These are phyloP conservation scores for Byssoonygena ceratinophila DNA, from an alignment of 2,329 filamentous ascomycete species.

Conservation along the genomic window DNA sequence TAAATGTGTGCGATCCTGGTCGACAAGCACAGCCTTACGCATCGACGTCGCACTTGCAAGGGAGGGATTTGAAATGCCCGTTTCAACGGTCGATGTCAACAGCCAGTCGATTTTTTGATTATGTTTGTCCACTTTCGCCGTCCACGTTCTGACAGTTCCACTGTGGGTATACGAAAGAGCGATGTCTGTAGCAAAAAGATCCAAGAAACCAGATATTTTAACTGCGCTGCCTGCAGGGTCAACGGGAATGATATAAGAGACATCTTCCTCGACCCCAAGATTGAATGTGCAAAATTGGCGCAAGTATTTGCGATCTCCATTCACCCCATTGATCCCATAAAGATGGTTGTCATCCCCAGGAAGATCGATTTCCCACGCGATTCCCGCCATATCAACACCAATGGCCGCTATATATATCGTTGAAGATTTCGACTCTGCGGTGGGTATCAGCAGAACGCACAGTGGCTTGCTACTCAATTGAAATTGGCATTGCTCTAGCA, in stretches of 20 bases:
- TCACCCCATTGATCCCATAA: constrained; percentile 29
- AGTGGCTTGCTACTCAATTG: constrained; percentile 58
- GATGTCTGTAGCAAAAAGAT: constrained; percentile 75
- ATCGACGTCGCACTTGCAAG: constrained; percentile 77
- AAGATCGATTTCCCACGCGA: constrained; percentile 68
- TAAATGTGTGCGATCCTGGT: constrained; percentile 59
- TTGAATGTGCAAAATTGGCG: constrained; percentile 61
- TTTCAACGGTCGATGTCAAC: constrained; percentile 69
- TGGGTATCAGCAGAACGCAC: constrained; percentile 63
- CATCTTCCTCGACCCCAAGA: constrained; percentile 46
- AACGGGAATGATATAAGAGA: constrained; percentile 60
- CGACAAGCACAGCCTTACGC: constrained; percentile 75
- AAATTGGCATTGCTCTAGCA: constrained; percentile 52
- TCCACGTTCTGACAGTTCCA: constrained; percentile 74
- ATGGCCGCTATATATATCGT: constrained; percentile 65
- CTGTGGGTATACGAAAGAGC: constrained; percentile 71
- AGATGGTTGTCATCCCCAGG: constrained; percentile 34
- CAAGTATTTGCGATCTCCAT: constrained; percentile 37
- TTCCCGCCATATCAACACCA: constrained; percentile 63
- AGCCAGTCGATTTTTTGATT: constrained; percentile 65
- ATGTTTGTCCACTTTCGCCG: constrained; percentile 57
- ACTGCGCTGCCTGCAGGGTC: constrained; percentile 70
- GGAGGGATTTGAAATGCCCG: constrained; percentile 59
- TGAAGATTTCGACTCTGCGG: constrained; percentile 45
- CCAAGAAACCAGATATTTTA: constrained; percentile 65